Base-by-base conservation (phyloP, 371 early-diverging fungal species). In the Funneliformis caledonium region DNA sequence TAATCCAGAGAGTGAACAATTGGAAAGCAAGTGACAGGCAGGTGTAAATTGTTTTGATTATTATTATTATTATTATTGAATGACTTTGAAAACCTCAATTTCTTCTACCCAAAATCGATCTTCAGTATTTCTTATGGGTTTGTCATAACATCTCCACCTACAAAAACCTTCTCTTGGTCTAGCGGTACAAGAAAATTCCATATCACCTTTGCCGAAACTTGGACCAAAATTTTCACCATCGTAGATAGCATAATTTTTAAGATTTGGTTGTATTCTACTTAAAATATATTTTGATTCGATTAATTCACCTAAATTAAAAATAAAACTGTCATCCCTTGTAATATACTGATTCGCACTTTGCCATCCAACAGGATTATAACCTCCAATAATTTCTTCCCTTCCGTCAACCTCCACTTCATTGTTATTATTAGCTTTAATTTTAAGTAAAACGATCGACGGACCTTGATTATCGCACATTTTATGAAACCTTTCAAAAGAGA, bases 301-400 rank as follows among this genome's bases (percentile, higher is more conserved):
- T 37, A 65, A 31, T 14, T 59, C 33, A 22, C 76, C 33, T 12
- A 75, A 75, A 52, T 26, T 47, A 60, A 75, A 75, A 75, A 75
- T 75, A 75, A 75, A 75, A 75, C 76, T 75, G 33, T 75, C 33
- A 42, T 75, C 60, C 2, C 37, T 50, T 75, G 8, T 33, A 16
- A 75, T 60, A 42, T 60, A 75, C 31, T 52, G 19, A 37, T 60
- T 56, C 33, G 16, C 16, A 47, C 43, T 42, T 12, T 78, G 19
- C 82, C 82, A 82, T 45, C 80, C 68, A 45, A 64, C 48, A 19
- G 82, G 70, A 50, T 82, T 82, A 52, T 79, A 82, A 26, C 80
- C 82, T n/a, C 82, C 82, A 52, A 82, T 72, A 14, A 82, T 72
- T 45, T 82, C 80, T 37, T 69, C 70, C 4, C 72, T 80, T 11